A percentile compares a stretch with the other conserved stretches of the same genome.
phyloP scores from a whole-genome alignment of 306 rosid species.

The Prunus kanzakura region DNA sequence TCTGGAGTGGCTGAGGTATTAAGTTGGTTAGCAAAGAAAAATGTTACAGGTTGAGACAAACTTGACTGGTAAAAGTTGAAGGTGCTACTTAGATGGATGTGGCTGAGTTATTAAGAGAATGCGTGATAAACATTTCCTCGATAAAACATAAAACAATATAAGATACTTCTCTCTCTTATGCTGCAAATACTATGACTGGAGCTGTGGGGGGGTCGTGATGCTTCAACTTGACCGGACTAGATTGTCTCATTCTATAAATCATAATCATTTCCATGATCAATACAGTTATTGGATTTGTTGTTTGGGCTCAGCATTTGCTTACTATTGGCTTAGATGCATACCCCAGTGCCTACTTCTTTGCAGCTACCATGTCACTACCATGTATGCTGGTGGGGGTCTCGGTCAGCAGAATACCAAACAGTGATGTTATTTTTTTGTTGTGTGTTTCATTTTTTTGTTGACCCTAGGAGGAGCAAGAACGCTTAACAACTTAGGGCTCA shows the following conservation, averaged over 20 bases:
- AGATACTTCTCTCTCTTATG: background rate
- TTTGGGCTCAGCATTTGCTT: conserved; percentile 9
- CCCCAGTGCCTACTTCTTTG: background rate
- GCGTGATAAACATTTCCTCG: background rate
- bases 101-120: background rate
- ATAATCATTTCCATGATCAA: background rate
- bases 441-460: background rate
- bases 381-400: background rate
- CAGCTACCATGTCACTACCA: conserved; percentile 8
- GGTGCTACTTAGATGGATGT: background rate
- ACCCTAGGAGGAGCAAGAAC: background rate
- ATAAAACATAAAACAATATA: background rate
- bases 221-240: background rate
- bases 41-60: background rate
- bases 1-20: background rate
- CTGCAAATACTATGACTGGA: background rate
- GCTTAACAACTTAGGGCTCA: background rate
- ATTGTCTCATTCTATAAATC: background rate
- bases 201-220: background rate
- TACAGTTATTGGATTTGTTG: conserved; percentile 3
- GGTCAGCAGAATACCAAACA: background rate
- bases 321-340: conserved; percentile 1
- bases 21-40: background rate
- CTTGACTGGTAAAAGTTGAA: background rate
- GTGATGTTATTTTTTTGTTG: background rate